Evolutionary conservation across 345 rosid genomes (phyloP), one percentile per base, ranked within the genome.

Genomic region (Moricandia arvensis): DNA sequence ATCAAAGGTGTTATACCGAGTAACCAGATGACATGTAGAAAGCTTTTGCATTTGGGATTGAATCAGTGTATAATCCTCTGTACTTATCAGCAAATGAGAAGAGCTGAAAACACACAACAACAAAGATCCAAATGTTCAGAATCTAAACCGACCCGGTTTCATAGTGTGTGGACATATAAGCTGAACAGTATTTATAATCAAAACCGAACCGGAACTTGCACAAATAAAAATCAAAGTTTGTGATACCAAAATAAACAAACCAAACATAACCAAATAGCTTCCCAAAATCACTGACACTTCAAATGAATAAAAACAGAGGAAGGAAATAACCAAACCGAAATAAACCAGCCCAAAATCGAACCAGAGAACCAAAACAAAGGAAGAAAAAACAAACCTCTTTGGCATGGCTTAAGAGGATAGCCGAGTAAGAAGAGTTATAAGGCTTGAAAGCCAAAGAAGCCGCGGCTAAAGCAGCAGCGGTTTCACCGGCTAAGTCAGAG

Each of bases 401-500:
- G 16, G 93, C 90, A 79, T 93, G 97, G 26, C 45, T 60, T 24
- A 93, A 63, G 68, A 89, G 93, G 47, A 81, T 80, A 37, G 69
- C 53, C 27, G 96, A 91, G 79, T 91, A 91, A 75, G 98, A 86
- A 17, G 93, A 87, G 73, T 93, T 85, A 80, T 84, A 89, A 8
- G 88, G 96, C 79, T 77, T 86, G 83, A 93, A 93, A 73, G 91
- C 98, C 27, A 91, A 65, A 59, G 97, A 69, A 63, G 98, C 80
- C 4, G 93, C 91, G 16, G 97, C 98, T 67, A 91, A 76, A 15
- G 98, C 93, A 10, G 93, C 93, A 8, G 96, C 88, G 4, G 93
- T 91, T 85, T 91, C 98, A 29, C 83, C 94, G 0, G 96, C 93
- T 31, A 93, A 80, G 77, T 93, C 96, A 0, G 98, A 91, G 13